phyloP scores from a whole-genome alignment of 2,329 filamentous ascomycete genomes.

The Teratosphaeria pseudoeucalypti region DNA sequence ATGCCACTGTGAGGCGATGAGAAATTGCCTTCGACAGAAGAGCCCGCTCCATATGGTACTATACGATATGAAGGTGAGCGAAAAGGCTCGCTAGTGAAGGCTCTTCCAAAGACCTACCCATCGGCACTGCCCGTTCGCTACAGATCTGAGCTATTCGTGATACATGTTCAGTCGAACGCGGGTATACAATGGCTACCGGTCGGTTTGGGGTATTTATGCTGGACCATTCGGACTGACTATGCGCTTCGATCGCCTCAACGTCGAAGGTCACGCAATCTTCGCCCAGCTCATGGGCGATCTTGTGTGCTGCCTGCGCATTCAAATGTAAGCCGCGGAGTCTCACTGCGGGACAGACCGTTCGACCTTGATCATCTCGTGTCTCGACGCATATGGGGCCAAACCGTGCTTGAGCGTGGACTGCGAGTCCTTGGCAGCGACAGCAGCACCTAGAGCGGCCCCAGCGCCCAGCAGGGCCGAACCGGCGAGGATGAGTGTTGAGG shows the following conservation, averaged over 20 bases:
- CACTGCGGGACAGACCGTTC: background rate
- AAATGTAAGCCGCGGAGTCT: background rate
- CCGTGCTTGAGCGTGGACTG: background rate
- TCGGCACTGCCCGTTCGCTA: background rate
- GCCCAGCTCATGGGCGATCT: background rate
- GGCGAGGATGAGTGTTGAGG: background rate
- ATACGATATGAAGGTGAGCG: slow-evolving; percentile 37
- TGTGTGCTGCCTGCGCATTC: background rate
- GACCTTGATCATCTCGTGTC: background rate
- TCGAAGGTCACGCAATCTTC: background rate
- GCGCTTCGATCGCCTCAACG: background rate
- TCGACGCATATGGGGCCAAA: background rate
- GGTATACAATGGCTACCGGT: background rate
- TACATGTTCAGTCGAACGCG: background rate
- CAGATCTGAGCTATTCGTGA: background rate
- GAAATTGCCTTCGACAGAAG: slow-evolving; percentile 82
- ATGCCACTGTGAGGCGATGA: slow-evolving; percentile 77
- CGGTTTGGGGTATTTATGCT: background rate
- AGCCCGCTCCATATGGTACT: slow-evolving; percentile 74
- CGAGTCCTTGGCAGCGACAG: background rate
- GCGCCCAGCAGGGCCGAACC: background rate
- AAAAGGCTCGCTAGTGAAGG: background rate
- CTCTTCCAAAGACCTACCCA: background rate
- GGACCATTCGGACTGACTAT: background rate
- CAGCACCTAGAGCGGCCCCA: background rate